Conservation (phyloP, 306 rosid genomes). For the Quercus wislizeni region DNA sequence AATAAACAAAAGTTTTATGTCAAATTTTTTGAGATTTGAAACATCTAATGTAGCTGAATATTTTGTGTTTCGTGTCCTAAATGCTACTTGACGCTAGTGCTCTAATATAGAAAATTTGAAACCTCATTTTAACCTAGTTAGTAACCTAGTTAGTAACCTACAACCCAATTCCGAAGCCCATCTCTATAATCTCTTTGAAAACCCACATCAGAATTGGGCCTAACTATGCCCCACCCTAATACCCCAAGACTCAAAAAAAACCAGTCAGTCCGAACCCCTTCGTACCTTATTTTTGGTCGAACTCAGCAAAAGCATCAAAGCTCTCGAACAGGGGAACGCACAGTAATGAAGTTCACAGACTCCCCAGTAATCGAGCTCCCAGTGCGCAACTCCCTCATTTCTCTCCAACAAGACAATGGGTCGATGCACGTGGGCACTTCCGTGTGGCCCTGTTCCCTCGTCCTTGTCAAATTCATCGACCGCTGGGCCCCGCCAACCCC, state of each 20-base stretch:
- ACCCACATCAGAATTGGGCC: not conserved
- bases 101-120: too few species aligned
- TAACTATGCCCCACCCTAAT: not conserved
- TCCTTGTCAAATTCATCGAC: conserved; percentile 84
- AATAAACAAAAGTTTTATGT: too few species aligned
- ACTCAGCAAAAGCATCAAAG: too few species aligned
- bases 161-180: not conserved
- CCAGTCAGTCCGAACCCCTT: too few species aligned
- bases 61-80: too few species aligned
- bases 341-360: conserved; percentile 78
- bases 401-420: conserved; percentile 84
- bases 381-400: conserved; percentile 52
- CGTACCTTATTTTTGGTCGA: too few species aligned
- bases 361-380: conserved; percentile 80
- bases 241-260: not conserved
- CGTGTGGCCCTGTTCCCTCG: conserved; percentile 94
- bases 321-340: not conserved
- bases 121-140: too few species aligned
- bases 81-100: too few species aligned
- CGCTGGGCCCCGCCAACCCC: conserved; percentile 57
- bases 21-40: too few species aligned
- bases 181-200: not conserved
- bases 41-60: too few species aligned
- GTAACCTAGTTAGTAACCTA: too few species aligned
- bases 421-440: conserved; percentile 90